Evolutionary conservation across 768 basidiomycete species (phyloP).

Genomic region (Leccinum sublutescens): DNA sequence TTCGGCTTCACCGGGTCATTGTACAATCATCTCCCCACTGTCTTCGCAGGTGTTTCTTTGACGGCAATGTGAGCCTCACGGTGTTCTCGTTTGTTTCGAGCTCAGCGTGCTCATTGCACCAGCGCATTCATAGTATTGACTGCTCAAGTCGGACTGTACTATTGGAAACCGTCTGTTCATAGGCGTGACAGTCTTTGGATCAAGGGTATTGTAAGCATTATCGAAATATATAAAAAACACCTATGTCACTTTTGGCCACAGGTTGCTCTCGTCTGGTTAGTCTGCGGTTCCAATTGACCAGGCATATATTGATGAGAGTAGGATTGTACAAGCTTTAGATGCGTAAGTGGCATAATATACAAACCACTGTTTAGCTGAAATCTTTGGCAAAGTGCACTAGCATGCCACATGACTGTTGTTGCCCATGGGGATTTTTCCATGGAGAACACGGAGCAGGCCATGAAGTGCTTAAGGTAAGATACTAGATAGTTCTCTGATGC

Average conservation of each 20-base stretch:
- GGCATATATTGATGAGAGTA: constrained; percentile 9
- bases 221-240: too few species aligned
- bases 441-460: background rate
- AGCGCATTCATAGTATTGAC: constrained; percentile 25
- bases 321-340: constrained; percentile 18
- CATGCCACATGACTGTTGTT: constrained; percentile 6
- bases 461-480: constrained; percentile 1
- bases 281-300: background rate
- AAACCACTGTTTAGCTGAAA: background rate
- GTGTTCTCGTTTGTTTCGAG: background rate
- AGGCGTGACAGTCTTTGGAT: constrained; percentile 22
- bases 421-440: background rate
- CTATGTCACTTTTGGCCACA: background rate
- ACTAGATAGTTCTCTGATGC: background rate
- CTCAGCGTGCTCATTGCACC: background rate
- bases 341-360: constrained; percentile 7
- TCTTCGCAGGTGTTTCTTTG: constrained; percentile 14
- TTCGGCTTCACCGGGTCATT: constrained; percentile 5
- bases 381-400: constrained; percentile 9
- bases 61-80: constrained; percentile 10
- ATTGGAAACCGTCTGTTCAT: constrained; percentile 16
- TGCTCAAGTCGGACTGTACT: constrained; percentile 22
- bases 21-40: constrained; percentile 3
- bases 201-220: constrained; percentile 19
- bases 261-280: constrained; percentile 25